Base-by-base conservation (phyloP, 352 stramenopile genomes). In the Phytophthora syringae region DNA sequence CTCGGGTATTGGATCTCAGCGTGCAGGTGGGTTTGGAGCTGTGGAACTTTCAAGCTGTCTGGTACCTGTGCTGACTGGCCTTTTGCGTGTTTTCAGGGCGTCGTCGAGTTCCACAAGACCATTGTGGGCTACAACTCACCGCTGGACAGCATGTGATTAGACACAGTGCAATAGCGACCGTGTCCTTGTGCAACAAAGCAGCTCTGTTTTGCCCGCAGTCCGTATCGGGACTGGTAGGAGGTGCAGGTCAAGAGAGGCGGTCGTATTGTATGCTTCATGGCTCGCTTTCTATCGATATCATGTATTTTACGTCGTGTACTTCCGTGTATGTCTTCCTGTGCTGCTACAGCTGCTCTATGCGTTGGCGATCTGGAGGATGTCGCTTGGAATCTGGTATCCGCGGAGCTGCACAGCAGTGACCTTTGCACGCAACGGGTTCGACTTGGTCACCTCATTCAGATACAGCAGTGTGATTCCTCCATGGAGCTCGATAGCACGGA, bases 371-470 rank as follows among this genome's bases (percentile, higher is more conserved):
- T 72, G 69, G 40, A 94, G 60, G 2, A 86, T 67, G 2, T 77
- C 54, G 16, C 54, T 49, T 18, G 83, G 67, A 28, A 95, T 76
- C 22, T 72, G 58, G 54, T 95, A 95, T 11, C 86, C 83, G 1
- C 53, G 66, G 22, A 95, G 76, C 67, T 95, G 88, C 10, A 92
- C 58, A 6, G 85, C 80, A 21, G 86, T 92, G 24, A 87, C 70
- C 24, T 76, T 81, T 6, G 88, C 88, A 28, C 86, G 86, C 40
- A 95, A 65, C 54, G 88, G 88, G 51, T 95, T 95, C 20, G 88
- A 82, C 48, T 92, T 88, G 32, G 82, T 88, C 37, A 90, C 78
- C 71, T 94, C 79, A 62, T 89, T 86, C 28, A 95, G 42, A 58
- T 95, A 95, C 39, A 93, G 42, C 43, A 95, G 52, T 40, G 74